phyloP scores from a whole-genome alignment of 2,329 filamentous ascomycete species.

The Sporothrix sp. region DNA sequence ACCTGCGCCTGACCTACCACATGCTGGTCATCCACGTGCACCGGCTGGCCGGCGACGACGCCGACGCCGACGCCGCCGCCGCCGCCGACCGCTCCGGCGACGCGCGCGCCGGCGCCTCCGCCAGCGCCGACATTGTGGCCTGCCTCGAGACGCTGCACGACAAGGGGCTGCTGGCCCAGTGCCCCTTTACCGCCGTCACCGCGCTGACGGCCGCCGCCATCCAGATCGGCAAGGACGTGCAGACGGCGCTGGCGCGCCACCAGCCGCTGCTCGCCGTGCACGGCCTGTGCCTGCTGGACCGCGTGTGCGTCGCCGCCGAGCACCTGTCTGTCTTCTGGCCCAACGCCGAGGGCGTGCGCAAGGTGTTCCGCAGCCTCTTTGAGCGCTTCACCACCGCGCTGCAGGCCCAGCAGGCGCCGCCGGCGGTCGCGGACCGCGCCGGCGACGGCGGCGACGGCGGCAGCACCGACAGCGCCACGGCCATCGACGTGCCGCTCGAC shows the following conservation, averaged over 20 bases:
- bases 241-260: constrained; percentile 1
- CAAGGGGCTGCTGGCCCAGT: constrained; percentile 5
- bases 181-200: constrained; percentile 6
- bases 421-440: neutral
- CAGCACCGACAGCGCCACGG: constrained; percentile 12
- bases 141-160: constrained; percentile 5
- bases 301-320: constrained; percentile 3
- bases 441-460: constrained; percentile 1
- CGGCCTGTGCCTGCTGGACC: constrained; percentile 7
- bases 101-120: neutral
- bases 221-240: constrained; percentile 11
- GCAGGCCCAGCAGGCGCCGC: neutral
- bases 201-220: constrained; percentile 11
- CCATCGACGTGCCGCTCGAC: too few relatives aligned
- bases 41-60: neutral
- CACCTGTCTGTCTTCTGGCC: constrained; percentile 12
- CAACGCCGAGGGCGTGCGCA: constrained; percentile 11
- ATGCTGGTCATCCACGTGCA: constrained; percentile 12
- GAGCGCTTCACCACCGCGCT: constrained; percentile 8
- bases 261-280: constrained; percentile 8
- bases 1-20: constrained; percentile 10
- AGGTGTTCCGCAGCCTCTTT: constrained; percentile 10
- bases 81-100: neutral
- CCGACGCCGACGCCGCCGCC: neutral
- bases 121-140: constrained; percentile 7